Conservation (phyloP, 805 yeast genomes). For the Nakazawaea peltata region DNA sequence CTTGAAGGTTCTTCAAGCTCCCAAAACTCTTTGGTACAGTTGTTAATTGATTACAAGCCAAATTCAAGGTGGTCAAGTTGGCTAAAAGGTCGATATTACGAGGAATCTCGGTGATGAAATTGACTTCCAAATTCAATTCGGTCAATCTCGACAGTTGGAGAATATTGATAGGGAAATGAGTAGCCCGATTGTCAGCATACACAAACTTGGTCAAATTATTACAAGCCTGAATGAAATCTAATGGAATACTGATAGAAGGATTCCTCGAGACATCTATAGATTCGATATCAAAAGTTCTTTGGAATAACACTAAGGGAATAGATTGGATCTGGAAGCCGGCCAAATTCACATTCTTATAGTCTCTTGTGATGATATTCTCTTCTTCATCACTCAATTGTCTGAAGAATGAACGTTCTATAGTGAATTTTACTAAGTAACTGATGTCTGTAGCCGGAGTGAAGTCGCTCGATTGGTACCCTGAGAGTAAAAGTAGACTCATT, state of each 20-base stretch:
- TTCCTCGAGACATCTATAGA: conserved; percentile 77
- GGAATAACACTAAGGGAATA: conserved; percentile 77
- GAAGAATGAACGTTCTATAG: conserved; percentile 54
- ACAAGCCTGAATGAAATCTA: conserved; percentile 78
- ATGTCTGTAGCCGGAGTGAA: conserved; percentile 80
- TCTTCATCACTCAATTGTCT: conserved; percentile 60
- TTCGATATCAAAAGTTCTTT: conserved; percentile 73
- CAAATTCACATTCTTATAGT: conserved; percentile 67
- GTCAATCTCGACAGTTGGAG: conserved; percentile 61
- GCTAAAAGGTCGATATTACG: conserved; percentile 43
- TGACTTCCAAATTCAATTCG: conserved; percentile 68
- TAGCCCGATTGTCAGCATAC: conserved; percentile 66
- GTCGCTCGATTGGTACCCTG: conserved; percentile 72
- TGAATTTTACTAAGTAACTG: conserved; percentile 74
- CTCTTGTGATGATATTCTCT: conserved; percentile 55
- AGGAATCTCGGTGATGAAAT: conserved; percentile 62
- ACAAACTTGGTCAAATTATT: conserved; percentile 58
- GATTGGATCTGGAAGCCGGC: conserved; percentile 69
- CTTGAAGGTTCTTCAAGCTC: conserved; percentile 42
- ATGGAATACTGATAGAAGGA: conserved; percentile 77
- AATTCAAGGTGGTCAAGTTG: conserved; percentile 48
- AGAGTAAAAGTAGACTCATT: conserved; percentile 57
- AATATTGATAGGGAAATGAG: conserved; percentile 66
- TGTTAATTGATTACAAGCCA: conserved; percentile 70
- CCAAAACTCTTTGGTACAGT: conserved; percentile 55